A percentile compares a stretch with the other conserved stretches of the same genome.
phyloP scores from a whole-genome alignment of 2,329 filamentous ascomycete genomes.

The Zalaria sp. region DNA sequence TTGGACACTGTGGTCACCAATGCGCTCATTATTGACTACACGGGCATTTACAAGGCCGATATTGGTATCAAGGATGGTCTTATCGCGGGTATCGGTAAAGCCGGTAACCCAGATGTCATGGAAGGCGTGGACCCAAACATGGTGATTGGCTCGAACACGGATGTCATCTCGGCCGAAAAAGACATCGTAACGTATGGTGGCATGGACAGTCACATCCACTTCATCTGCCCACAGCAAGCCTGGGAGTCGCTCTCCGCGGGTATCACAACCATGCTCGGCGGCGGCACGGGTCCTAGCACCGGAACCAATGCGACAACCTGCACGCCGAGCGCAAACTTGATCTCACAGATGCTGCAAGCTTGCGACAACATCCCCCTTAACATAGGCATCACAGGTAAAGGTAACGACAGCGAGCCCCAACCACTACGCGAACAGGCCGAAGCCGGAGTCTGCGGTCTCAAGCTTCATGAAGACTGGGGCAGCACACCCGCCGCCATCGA shows the following conservation, averaged over 20 bases:
- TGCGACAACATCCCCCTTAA: slow-evolving; percentile 73
- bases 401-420: slow-evolving; percentile 61
- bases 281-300: slow-evolving; percentile 84
- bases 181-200: slow-evolving; percentile 86
- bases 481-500: slow-evolving; percentile 85
- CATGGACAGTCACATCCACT: slow-evolving; percentile 82
- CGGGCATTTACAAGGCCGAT: slow-evolving; percentile 90
- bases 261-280: slow-evolving; percentile 80
- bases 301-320: slow-evolving; percentile 88
- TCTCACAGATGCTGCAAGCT: slow-evolving; percentile 81
- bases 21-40: slow-evolving; percentile 80
- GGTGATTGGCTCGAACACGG: slow-evolving; percentile 76
- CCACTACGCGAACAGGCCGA: slow-evolving; percentile 67
- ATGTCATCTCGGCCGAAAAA: slow-evolving; percentile 81
- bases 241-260: slow-evolving; percentile 72
- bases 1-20: slow-evolving; percentile 83
- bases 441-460: slow-evolving; percentile 79
- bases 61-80: slow-evolving; percentile 81
- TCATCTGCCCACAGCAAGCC: slow-evolving; percentile 88
- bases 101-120: slow-evolving; percentile 96
- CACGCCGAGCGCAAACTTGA: slow-evolving; percentile 71
- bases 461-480: slow-evolving; percentile 95
- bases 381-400: slow-evolving; percentile 83
- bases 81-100: slow-evolving; percentile 84
- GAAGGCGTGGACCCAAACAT: slow-evolving; percentile 65